Conservation (phyloP, 345 rosid species). For the Aquilaria malaccensis region DNA sequence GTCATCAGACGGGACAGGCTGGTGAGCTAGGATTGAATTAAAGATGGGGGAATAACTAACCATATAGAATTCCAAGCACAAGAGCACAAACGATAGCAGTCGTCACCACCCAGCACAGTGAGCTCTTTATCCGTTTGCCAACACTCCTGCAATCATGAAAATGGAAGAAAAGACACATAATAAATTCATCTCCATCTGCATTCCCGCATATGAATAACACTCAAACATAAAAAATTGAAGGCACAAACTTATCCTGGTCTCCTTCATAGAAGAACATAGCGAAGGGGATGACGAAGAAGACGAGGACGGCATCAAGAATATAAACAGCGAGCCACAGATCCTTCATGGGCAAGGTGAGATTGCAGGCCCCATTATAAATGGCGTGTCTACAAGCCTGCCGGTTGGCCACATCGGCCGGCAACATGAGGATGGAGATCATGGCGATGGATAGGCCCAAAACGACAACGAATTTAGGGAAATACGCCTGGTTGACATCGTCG, state of each 20-base stretch:
- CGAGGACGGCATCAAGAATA: conserved; percentile 78
- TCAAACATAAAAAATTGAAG: conserved; percentile 11
- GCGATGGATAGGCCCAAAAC: conserved; percentile 87
- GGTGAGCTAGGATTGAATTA: conserved; percentile 1
- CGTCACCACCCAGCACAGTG: conserved; percentile 70
- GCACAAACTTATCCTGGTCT: conserved; percentile 92
- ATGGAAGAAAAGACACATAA: not conserved
- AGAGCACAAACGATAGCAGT: conserved; percentile 81
- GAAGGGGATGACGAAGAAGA: conserved; percentile 90
- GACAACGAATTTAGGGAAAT: conserved; percentile 95
- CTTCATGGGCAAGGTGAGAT: conserved; percentile 93
- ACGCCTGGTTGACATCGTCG: conserved; percentile 96
- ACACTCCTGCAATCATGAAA: conserved; percentile 47
- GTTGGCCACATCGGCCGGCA: conserved; percentile 98
- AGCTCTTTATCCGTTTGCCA: conserved; percentile 79
- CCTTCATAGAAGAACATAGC: conserved; percentile 99
- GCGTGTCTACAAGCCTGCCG: conserved; percentile 96
- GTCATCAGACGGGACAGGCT: conserved; percentile 1
- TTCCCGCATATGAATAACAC: not conserved
- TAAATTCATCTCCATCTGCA: not conserved
- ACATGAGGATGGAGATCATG: conserved; percentile 87
- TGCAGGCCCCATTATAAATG: conserved; percentile 90
- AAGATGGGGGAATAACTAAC: conserved; percentile 33
- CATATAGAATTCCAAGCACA: conserved; percentile 87
- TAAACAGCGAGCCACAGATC: conserved; percentile 93